phyloP scores from a whole-genome alignment of 108 stramenopile species.

The Skeletonema marinoi region DNA sequence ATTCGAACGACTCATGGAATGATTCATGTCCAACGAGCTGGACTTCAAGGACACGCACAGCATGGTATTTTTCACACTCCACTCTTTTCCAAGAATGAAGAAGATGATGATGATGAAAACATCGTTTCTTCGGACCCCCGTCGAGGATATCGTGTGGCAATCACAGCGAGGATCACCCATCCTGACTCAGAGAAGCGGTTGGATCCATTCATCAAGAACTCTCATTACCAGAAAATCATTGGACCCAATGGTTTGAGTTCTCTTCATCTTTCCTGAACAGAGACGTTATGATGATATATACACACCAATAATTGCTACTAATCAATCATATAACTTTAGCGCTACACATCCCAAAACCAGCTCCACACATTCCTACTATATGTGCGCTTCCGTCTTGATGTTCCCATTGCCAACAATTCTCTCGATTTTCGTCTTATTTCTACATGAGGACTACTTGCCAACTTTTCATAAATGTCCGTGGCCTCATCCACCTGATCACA shows the following conservation, averaged over 20 bases:
- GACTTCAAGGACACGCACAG: slow-evolving; percentile 13
- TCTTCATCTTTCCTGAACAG: background rate
- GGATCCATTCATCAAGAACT: slow-evolving; percentile 8
- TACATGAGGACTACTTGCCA: slow-evolving; percentile 5
- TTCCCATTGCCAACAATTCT: slow-evolving; percentile 6
- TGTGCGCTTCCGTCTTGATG: slow-evolving; percentile 1
- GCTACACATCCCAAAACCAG: slow-evolving; percentile 6
- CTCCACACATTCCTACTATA: slow-evolving; percentile 19
- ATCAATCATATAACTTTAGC: no score
- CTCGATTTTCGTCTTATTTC: slow-evolving; percentile 2
- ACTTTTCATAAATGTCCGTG: background rate
- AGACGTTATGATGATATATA: no score
- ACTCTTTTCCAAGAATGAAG: background rate
- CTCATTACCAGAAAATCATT: background rate
- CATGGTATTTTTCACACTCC: slow-evolving; percentile 38
- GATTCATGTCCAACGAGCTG: slow-evolving; percentile 22
- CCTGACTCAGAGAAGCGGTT: slow-evolving; percentile 1
- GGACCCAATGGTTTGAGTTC: background rate
- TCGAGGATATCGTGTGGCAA: slow-evolving; percentile 27
- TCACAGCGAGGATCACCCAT: slow-evolving; percentile 17
- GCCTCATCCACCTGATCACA: slow-evolving; percentile 15
- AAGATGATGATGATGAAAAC: background rate
- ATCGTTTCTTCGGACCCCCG: background rate
- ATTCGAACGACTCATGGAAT: slow-evolving; percentile 22
- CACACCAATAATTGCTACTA: no score